Evolutionary conservation across 2,329 filamentous ascomycete species (phyloP).

Genomic region (Claviceps sp.): DNA sequence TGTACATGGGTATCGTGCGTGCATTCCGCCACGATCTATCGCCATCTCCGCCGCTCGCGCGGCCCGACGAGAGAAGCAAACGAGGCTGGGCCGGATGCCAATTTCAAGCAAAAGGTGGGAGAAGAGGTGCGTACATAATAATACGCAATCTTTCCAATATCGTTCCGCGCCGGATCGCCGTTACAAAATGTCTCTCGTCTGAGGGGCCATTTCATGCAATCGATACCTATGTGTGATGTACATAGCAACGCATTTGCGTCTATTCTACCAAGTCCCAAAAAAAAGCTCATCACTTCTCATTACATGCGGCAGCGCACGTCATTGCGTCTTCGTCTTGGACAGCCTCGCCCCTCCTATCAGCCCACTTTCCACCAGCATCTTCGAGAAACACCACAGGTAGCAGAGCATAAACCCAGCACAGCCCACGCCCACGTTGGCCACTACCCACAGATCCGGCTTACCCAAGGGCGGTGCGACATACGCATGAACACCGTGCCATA

Average conservation of each 20-base stretch:
- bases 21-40: too few species aligned
- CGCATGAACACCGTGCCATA: constrained; percentile 68
- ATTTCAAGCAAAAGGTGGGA: too few species aligned
- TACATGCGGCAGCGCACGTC: not conserved
- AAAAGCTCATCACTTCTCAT: not conserved
- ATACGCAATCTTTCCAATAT: too few species aligned
- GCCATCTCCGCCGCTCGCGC: too few species aligned
- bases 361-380: constrained; percentile 46
- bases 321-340: constrained; percentile 24
- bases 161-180: too few species aligned
- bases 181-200: not conserved
- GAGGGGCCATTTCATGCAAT: not conserved
- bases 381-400: constrained; percentile 83
- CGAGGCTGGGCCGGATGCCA: too few species aligned
- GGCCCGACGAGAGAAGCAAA: too few species aligned
- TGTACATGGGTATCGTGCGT: too few species aligned
- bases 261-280: not conserved
- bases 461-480: constrained; percentile 52
- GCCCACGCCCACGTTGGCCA: constrained; percentile 77
- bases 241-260: not conserved
- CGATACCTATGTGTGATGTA: too few species aligned
- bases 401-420: constrained; percentile 74
- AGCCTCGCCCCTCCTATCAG: constrained; percentile 23
- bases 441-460: constrained; percentile 92
- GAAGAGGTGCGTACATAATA: too few species aligned